Base-by-base conservation (phyloP, 1,284 basidiomycete species). In the Leccinum olivaceoglutinosum region DNA sequence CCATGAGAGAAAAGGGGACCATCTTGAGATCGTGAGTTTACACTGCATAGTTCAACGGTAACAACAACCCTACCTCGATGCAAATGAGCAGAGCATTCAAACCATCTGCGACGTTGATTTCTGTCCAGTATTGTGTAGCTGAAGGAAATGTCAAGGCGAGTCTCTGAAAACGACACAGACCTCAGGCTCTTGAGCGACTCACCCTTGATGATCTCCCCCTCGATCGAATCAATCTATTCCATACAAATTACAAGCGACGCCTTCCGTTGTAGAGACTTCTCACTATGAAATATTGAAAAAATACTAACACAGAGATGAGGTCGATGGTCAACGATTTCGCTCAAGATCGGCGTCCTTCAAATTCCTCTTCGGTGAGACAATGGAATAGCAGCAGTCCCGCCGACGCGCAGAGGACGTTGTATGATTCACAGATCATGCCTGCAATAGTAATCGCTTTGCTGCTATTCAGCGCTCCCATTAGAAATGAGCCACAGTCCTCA, bases 1-100 rank as follows among this genome's bases (percentile, higher is more conserved):
- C n/a, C n/a, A n/a, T n/a, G n/a, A n/a, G n/a, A n/a, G n/a, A n/a
- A 73, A 94, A 94, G 71, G 93, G 79, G 44, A 94, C 87, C 92
- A 94, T 94, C 88, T 87, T 65, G 1, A 21, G 59, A 32, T 36
- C 9, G 41, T 7, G 25, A 16, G 59, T 70, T 63, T 44, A 51
- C 49, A 14, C 12, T 51, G 3, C 49, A 51, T 21, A 51, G 6
- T 12, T 25, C 11, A 14, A 51, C 9, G 38, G 12, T 46, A 5
- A 60, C 29, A 18, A 5, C 11, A n/a, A 55, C 61, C 70, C 34
- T 64, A 90, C 90, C 82, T 96, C 94, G 57, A 94, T 85, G 67
- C 89, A 92, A 14, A 87, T 93, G 12, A 89, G 79, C 14, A 96
- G 80, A 0, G 94, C 92, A 65, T 87, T 90, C 41, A 96, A 75